phyloP scores from a whole-genome alignment of 768 basidiomycete species.

The Pleurotus tuber-regium region DNA sequence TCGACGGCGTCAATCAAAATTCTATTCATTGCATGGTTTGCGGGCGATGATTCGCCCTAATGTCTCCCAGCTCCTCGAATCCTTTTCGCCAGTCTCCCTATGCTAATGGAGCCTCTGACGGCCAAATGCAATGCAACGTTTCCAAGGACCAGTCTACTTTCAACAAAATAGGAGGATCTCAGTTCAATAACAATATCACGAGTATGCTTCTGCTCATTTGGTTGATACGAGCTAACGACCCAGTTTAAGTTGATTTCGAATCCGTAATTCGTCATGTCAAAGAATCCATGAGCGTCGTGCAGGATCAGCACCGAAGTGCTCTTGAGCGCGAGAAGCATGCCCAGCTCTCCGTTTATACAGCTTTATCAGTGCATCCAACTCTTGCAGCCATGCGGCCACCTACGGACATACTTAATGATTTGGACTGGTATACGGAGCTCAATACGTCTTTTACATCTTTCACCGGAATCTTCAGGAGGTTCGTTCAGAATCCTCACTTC shows the following conservation, averaged over 20 bases:
- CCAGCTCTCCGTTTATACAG: constrained; percentile 17
- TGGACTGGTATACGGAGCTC: constrained; percentile 15
- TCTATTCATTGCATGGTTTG: no score
- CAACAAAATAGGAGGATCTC: background rate
- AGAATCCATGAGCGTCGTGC: background rate
- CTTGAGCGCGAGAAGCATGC: constrained; percentile 15
- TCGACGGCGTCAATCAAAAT: no score
- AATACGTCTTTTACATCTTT: background rate
- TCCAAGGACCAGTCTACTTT: background rate
- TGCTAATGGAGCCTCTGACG: background rate
- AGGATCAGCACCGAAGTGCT: background rate
- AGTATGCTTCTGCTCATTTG: background rate
- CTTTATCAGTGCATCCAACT: constrained; percentile 18
- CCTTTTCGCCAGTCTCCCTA: background rate
- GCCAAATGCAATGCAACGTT: background rate
- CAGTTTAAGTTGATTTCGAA: constrained; percentile 3
- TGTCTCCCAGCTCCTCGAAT: no score
- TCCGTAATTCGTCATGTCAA: background rate
- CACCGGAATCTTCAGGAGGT: background rate
- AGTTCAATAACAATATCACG: background rate
- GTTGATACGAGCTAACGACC: background rate
- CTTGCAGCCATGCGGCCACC: constrained; percentile 19
- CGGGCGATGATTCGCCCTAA: no score
- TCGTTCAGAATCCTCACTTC: constrained; percentile 19
- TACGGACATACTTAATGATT: constrained; percentile 16